Evolutionary conservation across 2,329 filamentous ascomycete species (phyloP).

Genomic region (Ophiostoma pallidulum): DNA sequence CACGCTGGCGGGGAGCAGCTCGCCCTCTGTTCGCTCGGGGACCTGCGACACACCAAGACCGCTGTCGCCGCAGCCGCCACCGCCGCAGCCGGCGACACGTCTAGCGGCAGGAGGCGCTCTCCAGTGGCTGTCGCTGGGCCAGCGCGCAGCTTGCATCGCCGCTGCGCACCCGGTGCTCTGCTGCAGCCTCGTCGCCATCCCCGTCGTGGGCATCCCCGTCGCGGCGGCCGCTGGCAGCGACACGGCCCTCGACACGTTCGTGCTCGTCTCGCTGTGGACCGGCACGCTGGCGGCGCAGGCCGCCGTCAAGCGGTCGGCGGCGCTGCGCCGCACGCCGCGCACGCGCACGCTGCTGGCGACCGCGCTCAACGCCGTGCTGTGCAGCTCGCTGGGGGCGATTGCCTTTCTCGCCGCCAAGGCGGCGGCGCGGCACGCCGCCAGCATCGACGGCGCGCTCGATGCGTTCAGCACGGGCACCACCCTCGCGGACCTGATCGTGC

Average conservation of each 20-base stretch:
- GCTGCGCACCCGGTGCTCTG: slow-evolving; percentile 22
- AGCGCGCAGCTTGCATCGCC: background rate
- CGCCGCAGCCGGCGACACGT: too few relatives aligned
- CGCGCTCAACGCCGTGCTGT: slow-evolving; percentile 38
- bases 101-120: too few relatives aligned
- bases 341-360: slow-evolving; percentile 27
- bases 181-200: slow-evolving; percentile 24
- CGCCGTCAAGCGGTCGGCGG: slow-evolving; percentile 22
- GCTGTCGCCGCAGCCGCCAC: background rate
- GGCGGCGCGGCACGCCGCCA: slow-evolving; percentile 14
- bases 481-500: slow-evolving; percentile 24
- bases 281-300: slow-evolving; percentile 30
- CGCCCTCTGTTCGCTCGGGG: background rate
- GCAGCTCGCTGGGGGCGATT: slow-evolving; percentile 35
- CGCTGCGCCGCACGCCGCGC: slow-evolving; percentile 1
- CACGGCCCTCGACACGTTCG: slow-evolving; percentile 35
- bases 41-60: background rate
- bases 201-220: slow-evolving; percentile 33
- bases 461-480: slow-evolving; percentile 22
- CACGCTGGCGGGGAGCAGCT: slow-evolving; percentile 13
- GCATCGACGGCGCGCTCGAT: slow-evolving; percentile 18
- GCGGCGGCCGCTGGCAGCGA: slow-evolving; percentile 23
- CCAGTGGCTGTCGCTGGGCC: too few relatives aligned
- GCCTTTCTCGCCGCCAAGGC: slow-evolving; percentile 34
- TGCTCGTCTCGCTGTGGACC: slow-evolving; percentile 42